Evolutionary conservation across 1,139 yeast species (phyloP).

Genomic region (Suhomyces terraborum): DNA sequence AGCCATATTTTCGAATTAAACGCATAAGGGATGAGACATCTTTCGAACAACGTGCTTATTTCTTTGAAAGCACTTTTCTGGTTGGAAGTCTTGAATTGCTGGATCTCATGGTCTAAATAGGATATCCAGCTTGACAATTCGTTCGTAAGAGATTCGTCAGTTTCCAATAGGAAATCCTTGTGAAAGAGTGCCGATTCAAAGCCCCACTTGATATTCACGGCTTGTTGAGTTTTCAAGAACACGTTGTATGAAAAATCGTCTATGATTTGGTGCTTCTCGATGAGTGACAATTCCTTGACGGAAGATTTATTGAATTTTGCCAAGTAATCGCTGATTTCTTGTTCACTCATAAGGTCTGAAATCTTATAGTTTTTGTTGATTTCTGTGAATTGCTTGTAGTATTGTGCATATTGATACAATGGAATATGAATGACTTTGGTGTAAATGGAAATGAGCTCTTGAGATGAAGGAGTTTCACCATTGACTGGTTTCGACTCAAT

Average conservation of each 20-base stretch:
- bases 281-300: constrained; percentile 28
- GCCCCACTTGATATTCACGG: constrained; percentile 60
- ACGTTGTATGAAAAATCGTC: constrained; percentile 45
- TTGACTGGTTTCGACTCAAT: constrained; percentile 39
- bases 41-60: constrained; percentile 51
- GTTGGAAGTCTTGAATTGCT: constrained; percentile 2
- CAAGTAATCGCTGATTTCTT: constrained; percentile 23
- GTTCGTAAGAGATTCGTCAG: constrained; percentile 15
- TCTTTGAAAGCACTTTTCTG: constrained; percentile 5
- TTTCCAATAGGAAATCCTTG: constrained; percentile 40
- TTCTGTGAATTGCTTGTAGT: constrained; percentile 53
- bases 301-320: constrained; percentile 25
- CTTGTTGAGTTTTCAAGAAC: constrained; percentile 48
- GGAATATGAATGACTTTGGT: constrained; percentile 54
- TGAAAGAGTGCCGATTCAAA: constrained; percentile 55
- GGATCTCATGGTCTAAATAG: constrained; percentile 52
- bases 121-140: constrained; percentile 52
- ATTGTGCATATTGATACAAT: constrained; percentile 68
- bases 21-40: constrained; percentile 63
- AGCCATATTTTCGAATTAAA: constrained; percentile 56
- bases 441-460: constrained; percentile 37
- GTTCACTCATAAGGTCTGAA: constrained; percentile 33
- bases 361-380: constrained; percentile 39
- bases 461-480: too few relatives aligned
- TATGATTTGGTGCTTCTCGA: constrained; percentile 39